Percentiles rank a stretch among this genome's conserved stretches.
Conservation (phyloP, 331 rosid genomes). For the Prunus yedoensis region DNA sequence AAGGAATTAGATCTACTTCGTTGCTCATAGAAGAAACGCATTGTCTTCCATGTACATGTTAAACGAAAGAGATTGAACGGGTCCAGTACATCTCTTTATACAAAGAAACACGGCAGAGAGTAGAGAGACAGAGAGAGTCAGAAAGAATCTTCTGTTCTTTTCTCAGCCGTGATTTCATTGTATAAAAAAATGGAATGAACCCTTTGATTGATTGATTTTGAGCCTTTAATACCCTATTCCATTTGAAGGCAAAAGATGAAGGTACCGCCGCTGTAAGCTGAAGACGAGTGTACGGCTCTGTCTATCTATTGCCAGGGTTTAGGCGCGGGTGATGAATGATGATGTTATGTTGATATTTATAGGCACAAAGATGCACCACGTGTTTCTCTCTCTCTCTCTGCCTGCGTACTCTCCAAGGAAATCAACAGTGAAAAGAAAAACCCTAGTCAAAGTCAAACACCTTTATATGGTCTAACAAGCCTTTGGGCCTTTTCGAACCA, state of each 20-base stretch:
- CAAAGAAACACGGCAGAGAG: slow-evolving; percentile 7
- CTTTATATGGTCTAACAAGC: too few relatives aligned
- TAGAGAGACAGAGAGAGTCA: neutral
- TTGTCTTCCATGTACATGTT: too few relatives aligned
- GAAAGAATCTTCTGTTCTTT: neutral
- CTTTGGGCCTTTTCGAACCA: too few relatives aligned
- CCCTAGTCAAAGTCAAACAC: neutral
- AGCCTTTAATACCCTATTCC: too few relatives aligned
- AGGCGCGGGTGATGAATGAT: too few relatives aligned
- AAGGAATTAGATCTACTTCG: neutral
- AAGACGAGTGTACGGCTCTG: too few relatives aligned
- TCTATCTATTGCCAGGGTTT: neutral
- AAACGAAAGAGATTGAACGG: neutral
- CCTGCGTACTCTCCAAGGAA: neutral
- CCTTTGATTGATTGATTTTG: neutral
- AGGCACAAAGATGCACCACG: too few relatives aligned
- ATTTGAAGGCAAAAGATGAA: neutral
- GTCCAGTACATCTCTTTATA: slow-evolving; percentile 4
- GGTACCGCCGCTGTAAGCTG: neutral
- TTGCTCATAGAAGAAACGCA: neutral
- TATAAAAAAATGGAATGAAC: neutral
- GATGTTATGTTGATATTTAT: neutral
- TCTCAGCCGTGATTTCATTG: slow-evolving; percentile 8
- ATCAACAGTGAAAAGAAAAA: too few relatives aligned
- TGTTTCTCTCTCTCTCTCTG: too few relatives aligned